These are phyloP conservation scores for Irpex sp. DNA, from an alignment of 1,284 basidiomycete genomes.

Conservation along the genomic window DNA sequence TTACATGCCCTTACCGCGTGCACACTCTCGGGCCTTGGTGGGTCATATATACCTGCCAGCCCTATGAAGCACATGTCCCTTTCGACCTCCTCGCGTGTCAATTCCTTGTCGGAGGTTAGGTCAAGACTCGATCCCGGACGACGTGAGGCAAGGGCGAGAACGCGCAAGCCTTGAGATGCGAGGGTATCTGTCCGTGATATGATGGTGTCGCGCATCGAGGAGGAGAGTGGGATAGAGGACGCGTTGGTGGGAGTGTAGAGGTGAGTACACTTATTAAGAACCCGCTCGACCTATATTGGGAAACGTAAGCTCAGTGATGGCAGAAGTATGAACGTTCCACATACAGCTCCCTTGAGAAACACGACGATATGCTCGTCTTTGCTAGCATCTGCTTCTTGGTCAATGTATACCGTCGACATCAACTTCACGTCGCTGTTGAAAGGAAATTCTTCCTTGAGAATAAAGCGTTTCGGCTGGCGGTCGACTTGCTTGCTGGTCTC, in stretches of 20 bases:
- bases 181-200: not conserved
- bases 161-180: constrained; percentile 54
- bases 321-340: not conserved
- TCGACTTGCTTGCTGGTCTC: constrained; percentile 1
- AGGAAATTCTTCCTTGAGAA: constrained; percentile 37
- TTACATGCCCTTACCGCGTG: constrained; percentile 62
- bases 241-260: not conserved
- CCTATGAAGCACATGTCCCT: constrained; percentile 56
- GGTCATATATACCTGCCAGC: constrained; percentile 67
- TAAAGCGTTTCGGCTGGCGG: not conserved
- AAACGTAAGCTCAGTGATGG: too few relatives aligned
- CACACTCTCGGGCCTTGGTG: constrained; percentile 64
- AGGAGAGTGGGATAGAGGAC: not conserved
- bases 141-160: constrained; percentile 32
- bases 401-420: constrained; percentile 39
- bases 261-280: not conserved
- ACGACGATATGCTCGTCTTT: constrained; percentile 25
- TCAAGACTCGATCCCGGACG: constrained; percentile 1
- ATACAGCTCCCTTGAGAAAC: constrained; percentile 62
- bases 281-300: not conserved
- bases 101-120: not conserved
- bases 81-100: constrained; percentile 50
- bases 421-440: constrained; percentile 65
- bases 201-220: not conserved
- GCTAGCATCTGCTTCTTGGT: constrained; percentile 29